Evolutionary conservation across 441 rosid genomes (phyloP), one percentile per base, ranked within the genome.

Genomic region (Corymbia citriodora): DNA sequence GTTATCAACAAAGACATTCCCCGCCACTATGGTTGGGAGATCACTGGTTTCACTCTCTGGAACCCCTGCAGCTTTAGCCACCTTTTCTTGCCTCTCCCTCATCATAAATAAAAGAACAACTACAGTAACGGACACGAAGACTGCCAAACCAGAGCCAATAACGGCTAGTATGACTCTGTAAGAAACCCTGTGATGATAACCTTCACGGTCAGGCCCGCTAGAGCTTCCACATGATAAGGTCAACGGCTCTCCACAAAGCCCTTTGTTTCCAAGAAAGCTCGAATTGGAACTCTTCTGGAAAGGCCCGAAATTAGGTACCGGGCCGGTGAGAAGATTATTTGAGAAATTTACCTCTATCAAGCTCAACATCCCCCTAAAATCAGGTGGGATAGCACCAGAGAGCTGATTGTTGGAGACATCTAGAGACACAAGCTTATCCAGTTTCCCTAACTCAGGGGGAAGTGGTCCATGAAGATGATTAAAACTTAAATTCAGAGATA

Each of bases 51-150:
- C 91, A 55, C 94, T 93, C 50, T 97, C 98, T 72, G 82, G 93
- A 88, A 91, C 90, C 33, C 93, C 97, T 2, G 92, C 91, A 45
- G 92, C 90, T 92, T 95, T 96, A 86, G 95, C 95, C 10, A 92
- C 97, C 92, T 96, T 96, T 92, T 98, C 99, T 93, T 98, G 99
- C 81, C 94, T 97, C 93, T 98, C 99, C 95, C 99, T 94, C 96
- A 98, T 94, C 99, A 98, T 97, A 91, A 96, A 97, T 91, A 98
- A 95, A 85, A 98, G 91, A 91, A 98, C 99, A 89, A 98, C 97
- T 55, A 96, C 87, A 54, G 96, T 95, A 90, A 98, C 98, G 1
- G 99, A 96, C 85, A 95, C 90, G 90, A 98, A 98, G 50, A 98
- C 99, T 6, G 99, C 96, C 91, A 97, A 91, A 87, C 99, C 99